Percentiles rank a stretch among this genome's conserved stretches.
Evolutionary conservation across 352 stramenopile species (phyloP).

Genomic region (Globisporangium okanoganense): DNA sequence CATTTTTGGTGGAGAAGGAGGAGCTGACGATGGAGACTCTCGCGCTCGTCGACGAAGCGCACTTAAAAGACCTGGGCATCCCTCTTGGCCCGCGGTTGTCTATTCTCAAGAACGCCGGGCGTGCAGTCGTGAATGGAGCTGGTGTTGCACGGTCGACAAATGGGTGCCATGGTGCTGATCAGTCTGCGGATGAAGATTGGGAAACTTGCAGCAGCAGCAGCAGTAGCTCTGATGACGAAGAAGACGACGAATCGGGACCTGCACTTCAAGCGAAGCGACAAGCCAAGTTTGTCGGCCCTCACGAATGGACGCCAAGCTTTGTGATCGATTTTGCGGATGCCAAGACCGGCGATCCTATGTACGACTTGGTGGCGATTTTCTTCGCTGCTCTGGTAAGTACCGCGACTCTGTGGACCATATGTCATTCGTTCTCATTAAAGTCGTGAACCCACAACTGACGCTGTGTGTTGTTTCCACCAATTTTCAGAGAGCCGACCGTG

Average conservation of each 20-base stretch:
- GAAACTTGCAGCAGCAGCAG: constrained; percentile 54
- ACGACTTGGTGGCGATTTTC: constrained; percentile 81
- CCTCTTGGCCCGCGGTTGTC: constrained; percentile 53
- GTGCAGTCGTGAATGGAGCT: constrained; percentile 12
- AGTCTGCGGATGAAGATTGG: constrained; percentile 33
- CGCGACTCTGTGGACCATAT: not conserved
- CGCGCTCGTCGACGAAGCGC: constrained; percentile 33
- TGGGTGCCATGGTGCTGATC: not conserved
- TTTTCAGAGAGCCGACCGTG: constrained; percentile 57
- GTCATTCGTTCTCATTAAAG: not conserved
- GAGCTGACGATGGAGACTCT: constrained; percentile 53
- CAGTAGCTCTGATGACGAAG: constrained; percentile 40
- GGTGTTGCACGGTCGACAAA: constrained; percentile 13
- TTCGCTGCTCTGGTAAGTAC: constrained; percentile 69
- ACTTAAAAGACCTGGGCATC: constrained; percentile 56
- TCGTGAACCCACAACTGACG: not conserved
- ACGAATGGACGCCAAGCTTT: constrained; percentile 53
- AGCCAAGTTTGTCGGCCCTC: constrained; percentile 38
- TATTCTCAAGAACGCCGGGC: constrained; percentile 41
- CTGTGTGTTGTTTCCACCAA: not conserved
- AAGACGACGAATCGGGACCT: constrained; percentile 24
- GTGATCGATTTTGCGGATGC: constrained; percentile 88
- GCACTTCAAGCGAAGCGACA: constrained; percentile 37
- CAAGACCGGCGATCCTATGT: constrained; percentile 84
- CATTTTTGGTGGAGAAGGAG: constrained; percentile 50